phyloP scores from a whole-genome alignment of 345 rosid genomes.

The Hibiscus trionum region DNA sequence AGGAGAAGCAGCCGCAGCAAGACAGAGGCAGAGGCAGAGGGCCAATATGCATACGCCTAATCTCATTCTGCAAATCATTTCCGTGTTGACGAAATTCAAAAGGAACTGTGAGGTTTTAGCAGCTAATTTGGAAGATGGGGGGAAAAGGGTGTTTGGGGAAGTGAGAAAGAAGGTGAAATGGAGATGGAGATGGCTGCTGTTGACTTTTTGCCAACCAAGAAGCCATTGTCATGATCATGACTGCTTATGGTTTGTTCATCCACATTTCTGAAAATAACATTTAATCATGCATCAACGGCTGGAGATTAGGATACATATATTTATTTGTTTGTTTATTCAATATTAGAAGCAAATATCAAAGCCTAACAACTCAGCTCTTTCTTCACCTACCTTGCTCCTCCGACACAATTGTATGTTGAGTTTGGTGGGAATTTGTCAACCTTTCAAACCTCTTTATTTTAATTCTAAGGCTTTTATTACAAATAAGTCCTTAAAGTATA shows the following conservation, averaged over 20 bases:
- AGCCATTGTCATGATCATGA: neutral
- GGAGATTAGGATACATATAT: neutral
- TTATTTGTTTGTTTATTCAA: too few species aligned
- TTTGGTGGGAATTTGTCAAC: neutral
- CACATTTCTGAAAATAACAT: neutral
- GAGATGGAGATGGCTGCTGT: neutral
- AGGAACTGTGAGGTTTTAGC: too few species aligned
- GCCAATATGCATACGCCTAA: neutral
- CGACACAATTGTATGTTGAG: neutral
- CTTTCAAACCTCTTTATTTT: neutral
- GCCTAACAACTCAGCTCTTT: neutral
- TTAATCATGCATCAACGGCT: neutral
- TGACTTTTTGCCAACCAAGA: conserved; percentile 6
- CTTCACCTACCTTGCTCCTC: neutral
- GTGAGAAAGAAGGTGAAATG: neutral
- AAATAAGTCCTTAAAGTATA: too few species aligned
- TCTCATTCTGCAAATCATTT: neutral
- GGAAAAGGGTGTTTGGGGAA: neutral
- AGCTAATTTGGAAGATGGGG: neutral
- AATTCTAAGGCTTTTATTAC: neutral
- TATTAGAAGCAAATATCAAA: too few species aligned
- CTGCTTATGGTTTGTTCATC: neutral
- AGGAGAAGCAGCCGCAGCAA: conserved; percentile 21
- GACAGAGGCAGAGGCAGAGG: neutral
- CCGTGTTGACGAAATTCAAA: neutral